Conservation (phyloP, 768 basidiomycete genomes). For the Mycena pura region DNA sequence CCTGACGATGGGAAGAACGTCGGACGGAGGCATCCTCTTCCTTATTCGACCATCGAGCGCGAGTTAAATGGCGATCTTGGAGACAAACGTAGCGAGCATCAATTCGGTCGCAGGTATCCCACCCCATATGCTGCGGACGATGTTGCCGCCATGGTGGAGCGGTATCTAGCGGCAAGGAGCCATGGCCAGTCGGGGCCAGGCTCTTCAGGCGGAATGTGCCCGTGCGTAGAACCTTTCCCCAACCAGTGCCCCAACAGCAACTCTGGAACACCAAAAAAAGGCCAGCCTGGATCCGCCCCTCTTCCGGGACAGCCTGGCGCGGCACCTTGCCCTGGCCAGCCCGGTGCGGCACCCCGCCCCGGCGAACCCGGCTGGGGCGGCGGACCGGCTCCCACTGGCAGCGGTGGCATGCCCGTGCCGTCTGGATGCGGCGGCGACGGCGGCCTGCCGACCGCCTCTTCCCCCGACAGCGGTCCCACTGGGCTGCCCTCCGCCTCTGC, state of each 20-base stretch:
- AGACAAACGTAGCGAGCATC: neutral
- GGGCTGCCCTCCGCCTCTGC: too few relatives aligned
- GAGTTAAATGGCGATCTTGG: neutral
- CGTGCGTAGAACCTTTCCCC: too few relatives aligned
- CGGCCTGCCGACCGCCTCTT: too few relatives aligned
- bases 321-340: constrained; percentile 9
- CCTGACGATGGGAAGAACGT: neutral
- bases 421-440: too few relatives aligned
- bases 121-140: neutral
- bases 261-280: neutral
- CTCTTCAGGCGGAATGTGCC: too few relatives aligned
- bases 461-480: too few relatives aligned
- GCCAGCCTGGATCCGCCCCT: neutral
- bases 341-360: neutral
- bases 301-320: neutral
- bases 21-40: neutral
- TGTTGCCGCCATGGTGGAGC: neutral
- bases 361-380: too few relatives aligned
- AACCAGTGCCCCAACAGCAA: too few relatives aligned
- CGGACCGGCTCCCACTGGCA: too few relatives aligned
- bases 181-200: too few relatives aligned
- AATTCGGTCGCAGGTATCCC: neutral
- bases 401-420: too few relatives aligned
- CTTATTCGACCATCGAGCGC: neutral
- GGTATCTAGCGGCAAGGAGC: too few relatives aligned